Evolutionary conservation across 257 asterid genomes (phyloP).

Genomic region (Cinchona pubescens): DNA sequence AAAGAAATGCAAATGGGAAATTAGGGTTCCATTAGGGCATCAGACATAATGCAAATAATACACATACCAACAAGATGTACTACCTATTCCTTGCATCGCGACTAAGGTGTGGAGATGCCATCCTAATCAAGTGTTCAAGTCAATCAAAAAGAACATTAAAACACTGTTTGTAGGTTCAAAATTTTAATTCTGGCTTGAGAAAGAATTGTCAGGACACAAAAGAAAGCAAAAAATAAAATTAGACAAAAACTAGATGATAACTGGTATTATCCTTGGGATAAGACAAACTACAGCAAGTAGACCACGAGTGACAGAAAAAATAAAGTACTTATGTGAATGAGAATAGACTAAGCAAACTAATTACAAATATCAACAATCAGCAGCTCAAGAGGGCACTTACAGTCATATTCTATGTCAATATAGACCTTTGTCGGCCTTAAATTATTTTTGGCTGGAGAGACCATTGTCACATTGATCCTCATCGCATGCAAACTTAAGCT

Average conservation of each 20-base stretch:
- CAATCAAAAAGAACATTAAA: not conserved
- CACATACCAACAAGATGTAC: not conserved
- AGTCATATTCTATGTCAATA: conserved; percentile 26
- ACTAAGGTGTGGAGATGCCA: no score
- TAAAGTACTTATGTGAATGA: conserved; percentile 2
- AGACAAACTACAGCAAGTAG: not conserved
- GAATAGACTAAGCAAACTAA: not conserved
- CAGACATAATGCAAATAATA: not conserved
- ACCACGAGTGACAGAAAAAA: not conserved
- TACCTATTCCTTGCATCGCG: not conserved
- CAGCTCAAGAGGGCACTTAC: conserved; percentile 23
- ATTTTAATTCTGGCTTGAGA: not conserved
- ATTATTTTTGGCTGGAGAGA: conserved; percentile 47
- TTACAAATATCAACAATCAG: not conserved
- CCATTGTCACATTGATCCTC: conserved; percentile 34
- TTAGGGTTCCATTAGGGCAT: not conserved
- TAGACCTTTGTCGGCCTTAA: conserved; percentile 53
- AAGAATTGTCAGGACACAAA: not conserved
- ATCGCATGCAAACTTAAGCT: conserved; percentile 62
- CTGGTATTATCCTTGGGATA: not conserved
- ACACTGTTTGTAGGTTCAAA: not conserved
- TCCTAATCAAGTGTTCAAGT: not conserved
- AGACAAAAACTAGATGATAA: not conserved
- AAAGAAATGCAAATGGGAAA: not conserved
- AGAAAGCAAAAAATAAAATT: not conserved